Evolutionary conservation across 768 basidiomycete genomes (phyloP).

Genomic region (Sarcomyxa edulis): DNA sequence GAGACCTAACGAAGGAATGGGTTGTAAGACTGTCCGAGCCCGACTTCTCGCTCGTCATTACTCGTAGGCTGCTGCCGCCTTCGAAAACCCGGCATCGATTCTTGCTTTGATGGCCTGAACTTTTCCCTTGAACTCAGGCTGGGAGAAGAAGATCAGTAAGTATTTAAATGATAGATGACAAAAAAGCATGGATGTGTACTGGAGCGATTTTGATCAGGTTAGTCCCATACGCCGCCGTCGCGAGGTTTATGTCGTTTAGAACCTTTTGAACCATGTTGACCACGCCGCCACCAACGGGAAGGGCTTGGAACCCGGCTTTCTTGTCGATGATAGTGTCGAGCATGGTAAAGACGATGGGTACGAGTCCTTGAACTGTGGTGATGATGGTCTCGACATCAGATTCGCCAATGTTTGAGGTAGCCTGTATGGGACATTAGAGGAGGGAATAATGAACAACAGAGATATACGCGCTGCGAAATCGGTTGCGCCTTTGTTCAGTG

Average conservation of each 20-base stretch:
- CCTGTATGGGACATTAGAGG: background rate
- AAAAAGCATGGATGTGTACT: too few relatives aligned
- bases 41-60: too few relatives aligned
- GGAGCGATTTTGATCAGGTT: conserved; percentile 2
- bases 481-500: background rate
- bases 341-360: background rate
- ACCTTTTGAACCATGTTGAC: conserved; percentile 3
- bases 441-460: background rate
- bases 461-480: background rate
- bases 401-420: background rate
- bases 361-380: conserved; percentile 1
- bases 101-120: too few relatives aligned
- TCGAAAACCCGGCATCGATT: too few relatives aligned
- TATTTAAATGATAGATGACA: too few relatives aligned
- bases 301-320: conserved; percentile 3
- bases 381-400: background rate
- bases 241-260: conserved; percentile 1
- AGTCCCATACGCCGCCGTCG: conserved; percentile 2
- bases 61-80: too few relatives aligned
- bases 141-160: too few relatives aligned
- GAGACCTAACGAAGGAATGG: too few relatives aligned
- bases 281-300: conserved; percentile 5
- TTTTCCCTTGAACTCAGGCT: too few relatives aligned
- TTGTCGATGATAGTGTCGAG: conserved; percentile 4
- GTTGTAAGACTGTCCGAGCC: too few relatives aligned